Evolutionary conservation across 1,284 basidiomycete genomes (phyloP), one percentile per base, ranked within the genome.

Genomic region (Cryptococcus sp.): DNA sequence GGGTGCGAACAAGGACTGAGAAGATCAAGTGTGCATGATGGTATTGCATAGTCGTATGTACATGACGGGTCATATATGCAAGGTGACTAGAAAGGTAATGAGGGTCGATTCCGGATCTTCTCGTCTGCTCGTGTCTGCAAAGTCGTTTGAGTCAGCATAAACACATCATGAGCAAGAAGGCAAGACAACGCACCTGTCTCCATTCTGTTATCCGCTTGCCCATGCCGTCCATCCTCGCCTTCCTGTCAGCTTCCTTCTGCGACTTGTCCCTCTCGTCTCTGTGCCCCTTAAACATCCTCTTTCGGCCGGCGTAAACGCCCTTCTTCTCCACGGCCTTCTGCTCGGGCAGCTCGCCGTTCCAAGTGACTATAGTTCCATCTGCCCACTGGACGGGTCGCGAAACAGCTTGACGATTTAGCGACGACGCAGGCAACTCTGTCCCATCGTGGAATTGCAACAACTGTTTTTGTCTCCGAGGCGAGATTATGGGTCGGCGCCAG

Each of bases 161-260:
- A 3, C 3, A 22, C 7, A 40, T 25, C 39, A 20, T 3, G 4
- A 2, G 22, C 25, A 6, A 19, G 38, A 1, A 20, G 25, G 35
- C 13, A 47, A 22, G 16, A 13, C 1, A 7, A 69, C 75, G 62
- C 58, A 75, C 76, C 70, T 71, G 65, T 56, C 65, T 71, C 76
- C 76, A 78, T 4, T 69, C 70, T n/a, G 47, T 66, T 56, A 78
- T 69, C 48, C 76, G 60, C 67, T 75, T 71, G 39, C 71, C 73
- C 77, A 78, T 78, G 0, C 69, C 66, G 19, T 60, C 67, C 64
- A 78, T 52, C 49, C 76, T 65, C 20, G 66, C 66, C 53, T 66
- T 54, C 23, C 68, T 68, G 57, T 76, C 73, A 48, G 64, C 54
- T 55, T 62, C 50, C 53, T 66, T 64, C 38, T 53, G 62, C 25